Percentiles rank a stretch among this genome's conserved stretches.
phyloP scores from a whole-genome alignment of 441 rosid genomes.

The Geranium incanum region DNA sequence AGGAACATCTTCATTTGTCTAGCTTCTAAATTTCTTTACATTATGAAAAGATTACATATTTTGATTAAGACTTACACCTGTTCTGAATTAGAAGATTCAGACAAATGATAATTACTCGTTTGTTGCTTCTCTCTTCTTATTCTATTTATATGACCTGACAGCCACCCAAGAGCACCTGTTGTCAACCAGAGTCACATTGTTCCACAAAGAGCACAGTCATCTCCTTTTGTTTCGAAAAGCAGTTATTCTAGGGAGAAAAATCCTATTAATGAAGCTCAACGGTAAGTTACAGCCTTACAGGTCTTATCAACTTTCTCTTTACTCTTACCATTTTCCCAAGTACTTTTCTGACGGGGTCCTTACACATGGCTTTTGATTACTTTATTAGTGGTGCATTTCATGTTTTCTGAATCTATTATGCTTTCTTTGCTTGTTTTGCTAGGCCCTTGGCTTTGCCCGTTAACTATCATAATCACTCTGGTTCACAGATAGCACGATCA shows the following conservation, averaged over 20 bases:
- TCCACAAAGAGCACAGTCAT: constrained; percentile 3
- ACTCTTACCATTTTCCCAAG: background rate
- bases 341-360: background rate
- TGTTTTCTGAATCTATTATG: constrained; percentile 14
- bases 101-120: background rate
- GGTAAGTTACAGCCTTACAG: background rate
- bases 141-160: background rate
- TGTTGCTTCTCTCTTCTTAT: background rate
- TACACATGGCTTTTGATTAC: background rate
- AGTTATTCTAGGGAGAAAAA: background rate
- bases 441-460: constrained; percentile 29
- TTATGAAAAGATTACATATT: background rate
- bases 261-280: background rate
- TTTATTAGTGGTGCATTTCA: background rate
- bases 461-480: constrained; percentile 21
- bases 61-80: background rate
- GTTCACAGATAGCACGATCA: constrained; percentile 27
- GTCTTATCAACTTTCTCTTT: background rate
- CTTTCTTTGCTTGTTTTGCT: constrained; percentile 25
- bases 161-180: background rate
- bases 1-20: background rate
- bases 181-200: background rate
- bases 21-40: background rate
- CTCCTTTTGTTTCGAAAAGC: background rate
- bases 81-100: background rate